Conservation (phyloP, 306 rosid species). For the Phaseolus lunatus region DNA sequence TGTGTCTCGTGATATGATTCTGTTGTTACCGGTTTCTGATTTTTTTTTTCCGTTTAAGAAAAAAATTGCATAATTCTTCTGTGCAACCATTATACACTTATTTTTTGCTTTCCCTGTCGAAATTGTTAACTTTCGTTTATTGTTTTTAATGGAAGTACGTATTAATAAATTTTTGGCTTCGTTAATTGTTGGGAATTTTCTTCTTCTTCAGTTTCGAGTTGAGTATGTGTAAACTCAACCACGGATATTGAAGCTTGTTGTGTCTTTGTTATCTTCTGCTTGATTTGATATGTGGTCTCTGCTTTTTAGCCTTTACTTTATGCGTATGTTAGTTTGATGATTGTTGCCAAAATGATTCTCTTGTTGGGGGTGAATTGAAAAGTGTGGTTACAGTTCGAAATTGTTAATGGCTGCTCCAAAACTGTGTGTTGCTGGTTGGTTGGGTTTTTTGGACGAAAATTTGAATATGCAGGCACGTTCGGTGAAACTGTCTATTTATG, state of each 20-base stretch:
- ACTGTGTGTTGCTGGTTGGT: not conserved
- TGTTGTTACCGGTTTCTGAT: not conserved
- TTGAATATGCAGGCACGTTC: not conserved
- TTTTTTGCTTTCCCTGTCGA: not conserved
- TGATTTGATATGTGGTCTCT: slow-evolving; percentile 25
- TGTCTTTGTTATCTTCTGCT: not conserved
- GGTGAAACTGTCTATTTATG: slow-evolving; percentile 11
- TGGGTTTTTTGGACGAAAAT: slow-evolving; percentile 13
- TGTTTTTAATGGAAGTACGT: not conserved
- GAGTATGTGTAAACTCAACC: not conserved
- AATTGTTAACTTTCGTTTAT: not conserved
- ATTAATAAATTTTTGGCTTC: not conserved
- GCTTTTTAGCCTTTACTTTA: not conserved
- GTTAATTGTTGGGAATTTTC: not conserved
- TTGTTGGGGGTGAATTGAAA: slow-evolving; percentile 20
- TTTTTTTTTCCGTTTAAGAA: not conserved
- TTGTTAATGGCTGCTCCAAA: not conserved
- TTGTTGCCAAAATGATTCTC: slow-evolving; percentile 9
- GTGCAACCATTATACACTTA: not conserved
- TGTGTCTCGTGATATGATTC: not conserved
- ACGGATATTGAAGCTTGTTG: not conserved
- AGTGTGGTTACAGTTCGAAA: slow-evolving; percentile 3
- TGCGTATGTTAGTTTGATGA: slow-evolving; percentile 25
- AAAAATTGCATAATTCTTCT: not conserved
- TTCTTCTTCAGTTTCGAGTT: slow-evolving; percentile 1